Evolutionary conservation across 352 stramenopile species (phyloP).

Genomic region (Globisporangium iwayamae): DNA sequence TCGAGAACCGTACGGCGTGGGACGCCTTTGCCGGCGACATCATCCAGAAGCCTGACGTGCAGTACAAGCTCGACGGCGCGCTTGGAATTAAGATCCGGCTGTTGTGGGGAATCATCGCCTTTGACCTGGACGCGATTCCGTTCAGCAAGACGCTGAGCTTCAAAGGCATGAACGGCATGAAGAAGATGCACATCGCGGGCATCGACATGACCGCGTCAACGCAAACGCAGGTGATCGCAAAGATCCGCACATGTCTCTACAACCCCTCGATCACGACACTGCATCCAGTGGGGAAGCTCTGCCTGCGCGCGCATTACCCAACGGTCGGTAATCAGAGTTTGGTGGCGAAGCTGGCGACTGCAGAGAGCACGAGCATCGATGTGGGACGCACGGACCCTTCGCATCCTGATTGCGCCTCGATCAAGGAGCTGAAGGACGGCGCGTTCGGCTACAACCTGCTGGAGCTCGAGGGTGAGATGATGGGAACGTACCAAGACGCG

Average conservation of each 20-base stretch:
- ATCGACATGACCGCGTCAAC: conserved; percentile 70
- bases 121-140: conserved; percentile 39
- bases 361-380: conserved; percentile 32
- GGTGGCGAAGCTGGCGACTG: conserved; percentile 51
- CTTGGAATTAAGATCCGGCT: conserved; percentile 55
- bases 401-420: conserved; percentile 50
- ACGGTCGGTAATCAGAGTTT: conserved; percentile 31
- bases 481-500: conserved; percentile 48
- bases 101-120: conserved; percentile 42
- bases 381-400: conserved; percentile 42
- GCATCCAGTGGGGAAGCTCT: conserved; percentile 57
- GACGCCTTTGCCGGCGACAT: conserved; percentile 65
- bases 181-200: conserved; percentile 54
- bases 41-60: conserved; percentile 37
- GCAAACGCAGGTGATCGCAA: conserved; percentile 45
- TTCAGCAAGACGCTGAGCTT: conserved; percentile 59
- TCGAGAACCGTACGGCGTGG: conserved; percentile 55
- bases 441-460: conserved; percentile 65
- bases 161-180: conserved; percentile 58
- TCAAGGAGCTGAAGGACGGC: conserved; percentile 26
- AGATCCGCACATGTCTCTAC: conserved; percentile 76
- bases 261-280: conserved; percentile 79
- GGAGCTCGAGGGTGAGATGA: conserved; percentile 63
- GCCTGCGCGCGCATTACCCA: conserved; percentile 58
- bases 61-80: conserved; percentile 46